Evolutionary conservation across 495 filamentous ascomycete species (phyloP), one percentile per base, ranked within the genome.

Genomic region (Trichoderma asperelloides): DNA sequence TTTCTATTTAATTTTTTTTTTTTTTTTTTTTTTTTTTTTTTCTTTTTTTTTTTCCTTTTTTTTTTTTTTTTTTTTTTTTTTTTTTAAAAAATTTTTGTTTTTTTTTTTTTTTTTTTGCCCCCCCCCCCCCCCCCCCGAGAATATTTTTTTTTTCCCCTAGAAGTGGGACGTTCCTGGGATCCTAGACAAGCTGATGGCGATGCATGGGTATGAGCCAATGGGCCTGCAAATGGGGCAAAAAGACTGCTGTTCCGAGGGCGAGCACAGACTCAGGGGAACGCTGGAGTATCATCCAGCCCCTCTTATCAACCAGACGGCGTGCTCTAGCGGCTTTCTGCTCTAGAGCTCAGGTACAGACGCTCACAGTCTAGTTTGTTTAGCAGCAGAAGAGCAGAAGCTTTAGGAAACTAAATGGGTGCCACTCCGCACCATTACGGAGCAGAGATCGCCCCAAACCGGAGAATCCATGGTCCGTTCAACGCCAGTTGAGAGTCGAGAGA

Each of bases 101-200:
- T 15, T 5, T 5, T 23, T 60, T 33, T 60, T 16, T 33, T 60
- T 60, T 9, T 25, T 30, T 60, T 30, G 13, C n/a, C 43, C n/a
- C n/a, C n/a, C n/a, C n/a, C n/a, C n/a, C n/a, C n/a, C n/a, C n/a
- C n/a, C n/a, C n/a, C n/a, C n/a, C 33, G 33, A 37, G 9, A 37
- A 37, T 47, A 16, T 3, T 47, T n/a, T 15, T n/a, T 47, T 47
- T n/a, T 47, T 47, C 16, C 23, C 23, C 11, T 60, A 11, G 25
- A 60, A 60, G 55, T 60, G 55, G 55, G 55, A 60, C 55, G n/a
- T 28, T 30, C 2, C 55, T 60, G 16, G 55, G 55, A 60, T 60
- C 49, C 49, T 55, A 60, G 55, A 27, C 25, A 30, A 60, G 55
- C 55, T 60, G 25, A 28, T 60, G 16, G 11, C 2, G 16, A 21